Conservation (phyloP, 169 alveolate species). For the Perkinsus chesapeaki region DNA sequence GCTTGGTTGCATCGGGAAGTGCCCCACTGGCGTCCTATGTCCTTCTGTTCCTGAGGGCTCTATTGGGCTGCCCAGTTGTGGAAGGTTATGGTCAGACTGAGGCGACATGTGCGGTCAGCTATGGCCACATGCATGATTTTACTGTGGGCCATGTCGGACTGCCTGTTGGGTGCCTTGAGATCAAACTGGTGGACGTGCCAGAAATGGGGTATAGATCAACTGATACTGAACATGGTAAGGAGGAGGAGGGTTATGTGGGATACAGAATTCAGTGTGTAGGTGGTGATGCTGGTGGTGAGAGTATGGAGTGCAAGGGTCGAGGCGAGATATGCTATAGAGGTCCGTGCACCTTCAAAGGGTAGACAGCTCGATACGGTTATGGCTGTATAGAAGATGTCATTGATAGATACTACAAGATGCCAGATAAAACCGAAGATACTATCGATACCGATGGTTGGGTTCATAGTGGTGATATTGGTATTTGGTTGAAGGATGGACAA, state of each 20-base stretch:
- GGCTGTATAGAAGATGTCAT: background rate
- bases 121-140: background rate
- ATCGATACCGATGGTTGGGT: constrained; percentile 82
- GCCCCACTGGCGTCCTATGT: constrained; percentile 72
- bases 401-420: constrained; percentile 28
- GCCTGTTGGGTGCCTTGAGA: background rate
- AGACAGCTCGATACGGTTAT: constrained; percentile 12
- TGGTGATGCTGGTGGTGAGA: background rate
- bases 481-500: constrained; percentile 54
- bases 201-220: constrained; percentile 53
- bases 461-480: constrained; percentile 85
- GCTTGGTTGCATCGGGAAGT: constrained; percentile 64
- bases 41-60: constrained; percentile 45
- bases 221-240: constrained; percentile 31
- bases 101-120: background rate
- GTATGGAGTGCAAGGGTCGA: constrained; percentile 2
- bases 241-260: too few relatives aligned
- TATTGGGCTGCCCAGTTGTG: constrained; percentile 50
- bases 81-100: constrained; percentile 39
- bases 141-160: background rate
- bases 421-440: constrained; percentile 56
- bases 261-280: too few relatives aligned
- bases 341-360: constrained; percentile 48
- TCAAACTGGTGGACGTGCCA: constrained; percentile 51
- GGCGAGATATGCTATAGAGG: constrained; percentile 73